These are phyloP conservation scores for Ophiostoma angusticollis DNA, from an alignment of 2,329 filamentous ascomycete genomes.

Conservation along the genomic window DNA sequence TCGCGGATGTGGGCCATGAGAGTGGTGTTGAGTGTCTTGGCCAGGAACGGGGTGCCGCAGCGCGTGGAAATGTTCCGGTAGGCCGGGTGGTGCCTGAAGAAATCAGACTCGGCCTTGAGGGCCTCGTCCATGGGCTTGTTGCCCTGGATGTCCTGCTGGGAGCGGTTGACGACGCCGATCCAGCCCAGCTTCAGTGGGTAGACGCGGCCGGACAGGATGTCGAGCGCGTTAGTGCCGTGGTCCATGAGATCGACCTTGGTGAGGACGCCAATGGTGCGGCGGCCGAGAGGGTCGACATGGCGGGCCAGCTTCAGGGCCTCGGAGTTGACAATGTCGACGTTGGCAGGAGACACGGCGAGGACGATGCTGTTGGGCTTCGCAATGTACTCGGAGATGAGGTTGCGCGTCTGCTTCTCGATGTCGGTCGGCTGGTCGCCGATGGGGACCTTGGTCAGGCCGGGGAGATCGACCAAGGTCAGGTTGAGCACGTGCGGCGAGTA, in stretches of 20 bases:
- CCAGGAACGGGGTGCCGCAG: constrained; percentile 88
- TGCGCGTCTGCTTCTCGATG: constrained; percentile 62
- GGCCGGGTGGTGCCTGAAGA: constrained; percentile 93
- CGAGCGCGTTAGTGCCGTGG: constrained; percentile 93
- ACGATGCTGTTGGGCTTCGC: constrained; percentile 98
- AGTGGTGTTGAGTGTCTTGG: constrained; percentile 88
- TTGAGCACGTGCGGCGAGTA: constrained; percentile 98
- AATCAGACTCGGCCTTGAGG: constrained; percentile 77
- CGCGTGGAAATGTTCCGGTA: constrained; percentile 91
- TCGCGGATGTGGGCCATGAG: constrained; percentile 95
- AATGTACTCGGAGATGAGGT: constrained; percentile 98
- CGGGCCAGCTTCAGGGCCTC: constrained; percentile 92
- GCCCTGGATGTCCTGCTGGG: constrained; percentile 93
- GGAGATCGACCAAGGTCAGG: constrained; percentile 89
- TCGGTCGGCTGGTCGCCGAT: constrained; percentile 20
- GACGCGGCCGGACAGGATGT: constrained; percentile 92
- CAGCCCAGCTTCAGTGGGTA: constrained; percentile 96
- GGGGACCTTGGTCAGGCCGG: constrained; percentile 72
- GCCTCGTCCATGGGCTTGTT: constrained; percentile 93
- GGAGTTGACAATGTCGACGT: constrained; percentile 96
- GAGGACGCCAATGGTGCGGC: constrained; percentile 94
- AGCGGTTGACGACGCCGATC: constrained; percentile 95
- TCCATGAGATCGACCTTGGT: constrained; percentile 99
- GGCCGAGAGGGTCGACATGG: constrained; percentile 93
- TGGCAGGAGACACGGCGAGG: constrained; percentile 87